These are phyloP conservation scores for Spergularia marina DNA, from an alignment of 148 eudicot species.

Conservation along the genomic window DNA sequence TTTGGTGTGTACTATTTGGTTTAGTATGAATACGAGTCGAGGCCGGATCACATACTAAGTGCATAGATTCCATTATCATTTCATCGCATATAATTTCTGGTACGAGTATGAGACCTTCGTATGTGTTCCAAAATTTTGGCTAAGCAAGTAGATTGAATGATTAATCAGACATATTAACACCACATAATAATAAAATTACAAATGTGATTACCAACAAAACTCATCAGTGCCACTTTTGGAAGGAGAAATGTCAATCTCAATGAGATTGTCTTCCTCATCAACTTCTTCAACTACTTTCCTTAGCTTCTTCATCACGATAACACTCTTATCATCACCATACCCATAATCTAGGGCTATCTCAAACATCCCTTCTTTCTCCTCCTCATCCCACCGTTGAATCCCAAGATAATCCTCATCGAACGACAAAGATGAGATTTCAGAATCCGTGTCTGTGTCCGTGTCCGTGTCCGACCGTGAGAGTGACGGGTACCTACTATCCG, in stretches of 20 bases:
- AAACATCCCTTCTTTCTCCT: constrained; percentile 51
- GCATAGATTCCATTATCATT: too few relatives aligned
- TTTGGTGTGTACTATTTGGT: too few relatives aligned
- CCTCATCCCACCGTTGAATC: constrained; percentile 31
- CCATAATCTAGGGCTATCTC: constrained; percentile 55
- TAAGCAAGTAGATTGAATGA: not conserved
- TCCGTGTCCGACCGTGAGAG: constrained; percentile 46
- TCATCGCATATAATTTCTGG: too few relatives aligned
- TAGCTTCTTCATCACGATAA: constrained; percentile 12
- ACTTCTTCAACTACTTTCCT: constrained; percentile 19
- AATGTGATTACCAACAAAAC: not conserved
- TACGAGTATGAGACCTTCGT: too few relatives aligned
- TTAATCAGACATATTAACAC: not conserved
- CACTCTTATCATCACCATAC: not conserved
- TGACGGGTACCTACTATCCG: constrained; percentile 42
- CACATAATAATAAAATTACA: not conserved
- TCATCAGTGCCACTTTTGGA: not conserved
- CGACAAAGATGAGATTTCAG: constrained; percentile 34
- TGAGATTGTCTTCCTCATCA: constrained; percentile 68
- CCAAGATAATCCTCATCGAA: constrained; percentile 39
- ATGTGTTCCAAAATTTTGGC: too few relatives aligned
- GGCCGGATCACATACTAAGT: too few relatives aligned
- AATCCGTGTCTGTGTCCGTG: constrained; percentile 37
- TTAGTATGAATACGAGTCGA: too few relatives aligned
- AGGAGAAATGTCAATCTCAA: constrained; percentile 70